phyloP scores from a whole-genome alignment of 495 filamentous ascomycete species.

The Annulohypoxylon maeteangense region DNA sequence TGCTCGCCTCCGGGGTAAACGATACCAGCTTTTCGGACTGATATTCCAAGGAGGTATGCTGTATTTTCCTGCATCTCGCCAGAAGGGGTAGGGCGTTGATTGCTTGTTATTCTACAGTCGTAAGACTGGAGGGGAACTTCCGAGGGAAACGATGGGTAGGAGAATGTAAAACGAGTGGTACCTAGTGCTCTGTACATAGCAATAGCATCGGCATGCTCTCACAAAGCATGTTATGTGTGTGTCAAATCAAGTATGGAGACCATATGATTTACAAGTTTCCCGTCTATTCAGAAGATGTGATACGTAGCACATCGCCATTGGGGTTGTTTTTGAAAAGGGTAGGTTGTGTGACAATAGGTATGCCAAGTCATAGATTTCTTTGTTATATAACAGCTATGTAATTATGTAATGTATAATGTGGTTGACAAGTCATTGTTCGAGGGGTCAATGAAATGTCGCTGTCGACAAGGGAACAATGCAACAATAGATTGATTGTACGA shows the following conservation, averaged over 20 bases:
- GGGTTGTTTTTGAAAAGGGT: background rate
- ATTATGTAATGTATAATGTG: background rate
- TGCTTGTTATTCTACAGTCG: slow-evolving; percentile 27
- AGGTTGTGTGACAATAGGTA: background rate
- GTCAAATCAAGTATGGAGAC: slow-evolving; percentile 19
- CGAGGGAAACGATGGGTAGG: slow-evolving; percentile 17
- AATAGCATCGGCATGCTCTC: slow-evolving; percentile 30
- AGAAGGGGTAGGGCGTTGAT: slow-evolving; percentile 20
- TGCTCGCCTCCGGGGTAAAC: slow-evolving; percentile 14
- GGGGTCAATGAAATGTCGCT: background rate
- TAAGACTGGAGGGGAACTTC: slow-evolving; percentile 17
- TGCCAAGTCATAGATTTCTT: background rate
- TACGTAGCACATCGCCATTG: background rate
- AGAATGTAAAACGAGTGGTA: slow-evolving; percentile 36
- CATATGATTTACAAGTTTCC: slow-evolving; percentile 19
- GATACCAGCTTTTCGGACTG: slow-evolving; percentile 6
- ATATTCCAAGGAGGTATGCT: slow-evolving; percentile 9
- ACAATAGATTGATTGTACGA: slow-evolving; percentile 3
- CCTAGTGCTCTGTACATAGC: slow-evolving; percentile 35
- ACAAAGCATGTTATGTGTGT: slow-evolving; percentile 19
- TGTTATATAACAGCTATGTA: background rate
- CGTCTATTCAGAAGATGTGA: background rate
- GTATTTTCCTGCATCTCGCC: slow-evolving; percentile 30
- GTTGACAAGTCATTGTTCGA: background rate
- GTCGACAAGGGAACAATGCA: background rate